Evolutionary conservation across 805 yeast genomes (phyloP), one percentile per base, ranked within the genome.

Genomic region (Pichia occidentalis): DNA sequence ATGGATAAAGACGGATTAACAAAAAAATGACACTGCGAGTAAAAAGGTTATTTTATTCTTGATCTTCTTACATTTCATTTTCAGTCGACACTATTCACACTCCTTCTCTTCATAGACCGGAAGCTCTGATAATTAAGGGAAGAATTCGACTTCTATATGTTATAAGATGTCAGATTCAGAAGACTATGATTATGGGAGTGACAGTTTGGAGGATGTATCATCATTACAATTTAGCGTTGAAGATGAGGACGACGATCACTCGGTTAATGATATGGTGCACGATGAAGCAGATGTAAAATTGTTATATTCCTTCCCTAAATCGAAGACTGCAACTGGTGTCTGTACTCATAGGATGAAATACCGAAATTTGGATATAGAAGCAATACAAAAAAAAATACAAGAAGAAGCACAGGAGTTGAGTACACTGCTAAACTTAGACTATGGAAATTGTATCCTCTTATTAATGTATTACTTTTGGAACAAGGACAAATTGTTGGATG

Each of bases 391-490:
- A 12, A 46, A 45, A 7, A 29, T 63, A 4, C 36, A 49, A 12
- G 43, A 47, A 4, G 56, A 60, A 35, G 59, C 68, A 0, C 45
- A 47, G 4, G 56, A 61, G n/a, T 49, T 71, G 5, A 50, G 64
- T 17, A 42, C 47, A 0, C 51, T 71, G 8, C 48, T 73, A 4
- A 65, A 64, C 23, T 37, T 71, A 1, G 57, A 66, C 4, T 40
- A 40, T 8, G 67, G 63, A 23, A 63, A 63, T 16, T 63, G 75
- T 13, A 52, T 69, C 9, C 54, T 69, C 3, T 49, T 80, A 27
- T 54, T 77, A 34, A 65, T 71, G 24, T 54, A 62, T 32, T 76
- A 61, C 54, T 63, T 66, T 16, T 80, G 85, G 85, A 77, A 77
- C 48, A 69, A 70, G 25, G 80, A 77, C 40, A 61, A 64, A 37